phyloP scores from a whole-genome alignment of 2,329 filamentous ascomycete species.

The Alternaria arbusti region DNA sequence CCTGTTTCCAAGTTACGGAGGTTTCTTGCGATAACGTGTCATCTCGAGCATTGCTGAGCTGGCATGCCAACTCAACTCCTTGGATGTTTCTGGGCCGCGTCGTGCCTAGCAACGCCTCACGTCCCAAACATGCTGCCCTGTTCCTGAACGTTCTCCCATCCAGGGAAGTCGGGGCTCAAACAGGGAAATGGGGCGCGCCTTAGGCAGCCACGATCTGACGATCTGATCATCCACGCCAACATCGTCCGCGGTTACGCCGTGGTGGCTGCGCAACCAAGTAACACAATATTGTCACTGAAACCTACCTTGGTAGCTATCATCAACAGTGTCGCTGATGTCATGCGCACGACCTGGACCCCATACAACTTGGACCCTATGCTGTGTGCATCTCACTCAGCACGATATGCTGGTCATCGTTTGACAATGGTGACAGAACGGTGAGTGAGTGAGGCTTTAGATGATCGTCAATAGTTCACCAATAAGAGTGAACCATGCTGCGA shows the following conservation, averaged over 20 bases:
- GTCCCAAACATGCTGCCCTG: background rate
- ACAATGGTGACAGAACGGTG: background rate
- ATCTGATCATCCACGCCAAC: conserved; percentile 2
- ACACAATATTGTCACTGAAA: background rate
- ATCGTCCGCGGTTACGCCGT: background rate
- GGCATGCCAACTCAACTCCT: conserved; percentile 14
- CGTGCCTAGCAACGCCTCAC: conserved; percentile 9
- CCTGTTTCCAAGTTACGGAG: conserved; percentile 6
- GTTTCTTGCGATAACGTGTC: background rate
- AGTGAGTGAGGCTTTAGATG: background rate
- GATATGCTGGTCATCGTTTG: background rate
- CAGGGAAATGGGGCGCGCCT: conserved; percentile 14
- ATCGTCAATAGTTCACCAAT: background rate
- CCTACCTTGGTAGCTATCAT: background rate
- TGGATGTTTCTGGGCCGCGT: background rate
- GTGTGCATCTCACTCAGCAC: background rate
- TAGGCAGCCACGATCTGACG: conserved; percentile 10
- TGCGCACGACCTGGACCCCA: background rate
- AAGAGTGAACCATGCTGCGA: background rate
- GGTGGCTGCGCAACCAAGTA: conserved; percentile 1
- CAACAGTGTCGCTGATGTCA: conserved; percentile 1
- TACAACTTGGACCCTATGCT: background rate
- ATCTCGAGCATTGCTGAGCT: conserved; percentile 14
- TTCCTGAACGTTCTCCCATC: conserved; percentile 2
- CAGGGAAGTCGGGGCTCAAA: conserved; percentile 2